Percentiles rank a stretch among this genome's conserved stretches.
Conservation (phyloP, 345 rosid species). For the Mangifera indica region DNA sequence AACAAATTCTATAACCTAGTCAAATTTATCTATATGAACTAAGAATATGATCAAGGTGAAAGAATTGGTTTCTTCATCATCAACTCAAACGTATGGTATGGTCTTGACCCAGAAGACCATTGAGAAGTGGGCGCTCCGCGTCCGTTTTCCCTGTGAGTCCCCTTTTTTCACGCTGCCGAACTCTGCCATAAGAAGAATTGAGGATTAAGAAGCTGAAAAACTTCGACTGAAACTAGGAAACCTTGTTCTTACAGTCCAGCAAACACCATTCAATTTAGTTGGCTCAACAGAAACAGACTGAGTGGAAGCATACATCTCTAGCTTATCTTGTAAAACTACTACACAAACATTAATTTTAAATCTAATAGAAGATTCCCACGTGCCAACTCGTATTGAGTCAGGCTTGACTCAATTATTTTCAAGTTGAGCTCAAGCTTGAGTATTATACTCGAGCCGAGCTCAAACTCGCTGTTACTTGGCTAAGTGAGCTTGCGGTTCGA, state of each 20-base stretch:
- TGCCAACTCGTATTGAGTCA: too few species aligned
- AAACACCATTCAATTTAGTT: neutral
- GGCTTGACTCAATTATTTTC: too few species aligned
- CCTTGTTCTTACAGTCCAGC: neutral
- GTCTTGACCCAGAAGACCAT: constrained; percentile 52
- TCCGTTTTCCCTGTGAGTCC: constrained; percentile 33
- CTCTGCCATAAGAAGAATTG: constrained; percentile 43
- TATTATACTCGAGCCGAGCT: too few species aligned
- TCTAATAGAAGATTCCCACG: neutral
- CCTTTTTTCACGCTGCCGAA: constrained; percentile 38
- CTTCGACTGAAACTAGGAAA: neutral
- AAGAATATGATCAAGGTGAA: constrained; percentile 12
- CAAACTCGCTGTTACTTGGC: too few species aligned
- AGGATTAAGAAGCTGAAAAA: constrained; percentile 9
- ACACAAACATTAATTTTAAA: neutral
- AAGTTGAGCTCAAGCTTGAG: too few species aligned
- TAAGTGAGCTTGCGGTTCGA: too few species aligned
- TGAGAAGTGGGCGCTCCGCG: constrained; percentile 68
- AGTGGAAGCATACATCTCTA: neutral
- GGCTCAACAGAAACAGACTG: neutral
- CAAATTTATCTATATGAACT: too few species aligned
- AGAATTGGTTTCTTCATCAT: neutral
- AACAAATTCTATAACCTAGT: too few species aligned
- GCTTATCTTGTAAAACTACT: neutral
- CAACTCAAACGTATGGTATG: neutral